These are phyloP conservation scores for Schwanniomyces sp. DNA, from an alignment of 805 yeast species.

Conservation along the genomic window DNA sequence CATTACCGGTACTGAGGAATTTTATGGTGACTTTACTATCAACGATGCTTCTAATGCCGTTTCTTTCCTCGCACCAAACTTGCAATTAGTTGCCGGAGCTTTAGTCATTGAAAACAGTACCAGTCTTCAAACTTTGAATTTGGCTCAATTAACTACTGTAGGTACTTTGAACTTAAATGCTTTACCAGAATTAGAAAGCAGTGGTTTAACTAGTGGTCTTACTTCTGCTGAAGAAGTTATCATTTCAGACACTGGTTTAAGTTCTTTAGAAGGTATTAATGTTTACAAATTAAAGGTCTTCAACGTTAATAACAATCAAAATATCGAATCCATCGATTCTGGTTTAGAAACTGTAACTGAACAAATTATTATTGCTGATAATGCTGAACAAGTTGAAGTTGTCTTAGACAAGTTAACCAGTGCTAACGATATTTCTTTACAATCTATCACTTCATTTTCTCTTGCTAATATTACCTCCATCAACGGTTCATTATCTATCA, in stretches of 20 bases:
- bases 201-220: conserved; percentile 70
- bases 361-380: conserved; percentile 77
- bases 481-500: conserved; percentile 81
- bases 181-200: conserved; percentile 74
- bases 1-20: conserved; percentile 70
- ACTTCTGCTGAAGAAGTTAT: conserved; percentile 68
- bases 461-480: conserved; percentile 67
- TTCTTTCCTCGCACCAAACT: conserved; percentile 73
- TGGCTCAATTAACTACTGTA: conserved; percentile 78
- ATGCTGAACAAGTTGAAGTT: conserved; percentile 75
- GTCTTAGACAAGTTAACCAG: conserved; percentile 66
- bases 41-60: conserved; percentile 63
- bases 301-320: conserved; percentile 88
- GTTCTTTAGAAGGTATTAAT: conserved; percentile 64
- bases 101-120: conserved; percentile 65
- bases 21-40: conserved; percentile 74
- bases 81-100: conserved; percentile 72
- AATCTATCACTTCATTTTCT: conserved; percentile 73
- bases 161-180: conserved; percentile 80
- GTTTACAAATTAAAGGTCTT: conserved; percentile 49
- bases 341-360: conserved; percentile 72
- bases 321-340: conserved; percentile 70
- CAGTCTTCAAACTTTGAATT: conserved; percentile 61
- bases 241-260: conserved; percentile 73
- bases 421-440: conserved; percentile 89